phyloP scores from a whole-genome alignment of 495 filamentous ascomycete species.

The Aspergillus conjunctus region DNA sequence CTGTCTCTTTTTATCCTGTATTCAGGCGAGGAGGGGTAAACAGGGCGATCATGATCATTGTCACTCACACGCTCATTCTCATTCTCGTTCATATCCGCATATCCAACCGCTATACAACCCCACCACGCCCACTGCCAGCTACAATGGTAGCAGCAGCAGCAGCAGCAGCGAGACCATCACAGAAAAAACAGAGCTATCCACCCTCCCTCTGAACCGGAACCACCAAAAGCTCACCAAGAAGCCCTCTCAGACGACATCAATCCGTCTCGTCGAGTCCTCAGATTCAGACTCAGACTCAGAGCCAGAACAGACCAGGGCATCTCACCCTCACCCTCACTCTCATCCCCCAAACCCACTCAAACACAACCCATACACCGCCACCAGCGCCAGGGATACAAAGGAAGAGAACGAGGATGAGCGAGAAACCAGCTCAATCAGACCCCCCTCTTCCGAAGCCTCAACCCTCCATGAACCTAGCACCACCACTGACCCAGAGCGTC shows the following conservation, averaged over 20 bases:
- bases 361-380: background rate
- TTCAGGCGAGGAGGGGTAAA: slow-evolving; percentile 10
- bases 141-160: background rate
- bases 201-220: background rate
- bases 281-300: slow-evolving; percentile 10
- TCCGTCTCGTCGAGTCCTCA: slow-evolving; percentile 19
- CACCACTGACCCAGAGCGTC: background rate
- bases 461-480: background rate
- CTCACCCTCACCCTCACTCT: background rate
- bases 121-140: background rate
- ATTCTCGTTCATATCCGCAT: too few relatives aligned
- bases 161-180: background rate
- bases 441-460: background rate
- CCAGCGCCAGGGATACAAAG: background rate
- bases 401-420: too few relatives aligned
- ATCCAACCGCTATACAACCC: background rate
- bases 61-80: background rate
- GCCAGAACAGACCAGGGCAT: background rate
- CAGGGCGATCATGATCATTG: background rate
- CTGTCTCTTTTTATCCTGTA: slow-evolving; percentile 19
- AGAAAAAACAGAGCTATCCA: background rate
- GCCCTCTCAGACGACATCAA: slow-evolving; percentile 12
- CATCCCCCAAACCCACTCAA: background rate
- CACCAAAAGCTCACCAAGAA: background rate
- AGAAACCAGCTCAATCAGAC: too few relatives aligned